A percentile compares a stretch with the other conserved stretches of the same genome.
These are phyloP conservation scores for Cryptosporidium ryanae DNA, from an alignment of 169 alveolate genomes.

Conservation along the genomic window DNA sequence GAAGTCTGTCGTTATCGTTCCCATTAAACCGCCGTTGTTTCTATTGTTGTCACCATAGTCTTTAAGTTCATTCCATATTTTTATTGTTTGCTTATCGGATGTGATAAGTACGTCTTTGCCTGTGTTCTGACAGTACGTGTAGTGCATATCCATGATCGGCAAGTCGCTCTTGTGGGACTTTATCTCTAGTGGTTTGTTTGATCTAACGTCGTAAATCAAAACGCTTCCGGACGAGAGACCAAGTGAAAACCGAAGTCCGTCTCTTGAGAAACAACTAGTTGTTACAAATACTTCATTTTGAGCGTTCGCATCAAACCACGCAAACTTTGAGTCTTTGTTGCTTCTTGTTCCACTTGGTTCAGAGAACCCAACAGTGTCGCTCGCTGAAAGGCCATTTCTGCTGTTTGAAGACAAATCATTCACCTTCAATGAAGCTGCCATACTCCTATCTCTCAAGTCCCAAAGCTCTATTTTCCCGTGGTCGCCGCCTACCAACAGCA, in stretches of 20 bases:
- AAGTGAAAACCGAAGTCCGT: conserved; percentile 52
- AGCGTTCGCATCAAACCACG: conserved; percentile 9
- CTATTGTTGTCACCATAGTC: conserved; percentile 14
- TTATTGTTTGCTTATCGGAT: conserved; percentile 84
- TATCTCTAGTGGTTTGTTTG: conserved; percentile 70
- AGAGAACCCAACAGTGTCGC: background rate
- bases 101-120: conserved; percentile 80
- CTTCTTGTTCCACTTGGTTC: background rate
- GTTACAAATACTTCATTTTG: conserved; percentile 9
- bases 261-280: conserved; percentile 55
- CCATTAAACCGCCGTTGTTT: conserved; percentile 78
- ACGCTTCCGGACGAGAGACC: conserved; percentile 74
- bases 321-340: conserved; percentile 15
- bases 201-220: conserved; percentile 77
- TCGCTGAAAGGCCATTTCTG: background rate
- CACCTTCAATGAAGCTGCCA: conserved; percentile 57
- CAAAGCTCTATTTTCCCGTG: conserved; percentile 57
- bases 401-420: background rate
- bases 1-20: conserved; percentile 86
- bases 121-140: conserved; percentile 35
- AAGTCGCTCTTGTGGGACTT: conserved; percentile 74
- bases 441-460: conserved; percentile 41
- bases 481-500: conserved; percentile 74
- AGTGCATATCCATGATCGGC: conserved; percentile 73
- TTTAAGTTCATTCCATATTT: conserved; percentile 80